Conservation (phyloP, 176 grass and related monocot species). For the Cenchrus purpureus region DNA sequence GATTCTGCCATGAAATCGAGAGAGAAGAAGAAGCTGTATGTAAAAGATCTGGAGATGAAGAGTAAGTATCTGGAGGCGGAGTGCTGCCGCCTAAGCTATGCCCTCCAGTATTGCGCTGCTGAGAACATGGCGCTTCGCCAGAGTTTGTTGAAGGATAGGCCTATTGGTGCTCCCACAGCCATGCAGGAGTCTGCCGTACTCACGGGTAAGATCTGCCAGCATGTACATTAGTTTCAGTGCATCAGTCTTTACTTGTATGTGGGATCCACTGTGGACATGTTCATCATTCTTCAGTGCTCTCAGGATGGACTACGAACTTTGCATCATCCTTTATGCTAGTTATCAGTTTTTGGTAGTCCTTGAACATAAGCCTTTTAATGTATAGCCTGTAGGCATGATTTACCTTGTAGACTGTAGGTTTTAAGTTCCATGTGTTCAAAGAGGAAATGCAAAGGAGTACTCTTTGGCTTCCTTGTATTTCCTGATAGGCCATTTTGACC, state of each 20-base stretch:
- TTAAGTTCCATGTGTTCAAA: neutral
- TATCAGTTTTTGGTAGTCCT: neutral
- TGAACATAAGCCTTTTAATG: neutral
- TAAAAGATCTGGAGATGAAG: conserved; percentile 85
- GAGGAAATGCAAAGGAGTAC: neutral
- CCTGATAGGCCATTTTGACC: neutral
- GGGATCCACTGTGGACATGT: neutral
- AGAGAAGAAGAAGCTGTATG: conserved; percentile 88
- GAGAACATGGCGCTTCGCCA: conserved; percentile 80
- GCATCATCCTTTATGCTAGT: neutral
- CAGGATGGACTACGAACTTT: neutral
- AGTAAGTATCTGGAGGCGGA: conserved; percentile 85
- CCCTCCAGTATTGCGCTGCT: conserved; percentile 67
- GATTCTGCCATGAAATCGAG: conserved; percentile 90
- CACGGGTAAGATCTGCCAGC: conserved; percentile 60
- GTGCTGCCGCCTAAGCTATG: conserved; percentile 74
- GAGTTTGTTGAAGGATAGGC: conserved; percentile 69
- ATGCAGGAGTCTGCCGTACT: conserved; percentile 97
- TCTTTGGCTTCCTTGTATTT: neutral
- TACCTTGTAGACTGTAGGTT: too few species aligned
- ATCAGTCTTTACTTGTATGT: neutral
- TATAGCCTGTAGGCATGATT: neutral
- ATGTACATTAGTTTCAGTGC: neutral
- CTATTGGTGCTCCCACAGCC: conserved; percentile 53
- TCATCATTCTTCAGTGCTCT: conserved; percentile 19